Evolutionary conservation across 805 yeast genomes (phyloP), one percentile per base, ranked within the genome.

Genomic region (Spathaspora boniae): DNA sequence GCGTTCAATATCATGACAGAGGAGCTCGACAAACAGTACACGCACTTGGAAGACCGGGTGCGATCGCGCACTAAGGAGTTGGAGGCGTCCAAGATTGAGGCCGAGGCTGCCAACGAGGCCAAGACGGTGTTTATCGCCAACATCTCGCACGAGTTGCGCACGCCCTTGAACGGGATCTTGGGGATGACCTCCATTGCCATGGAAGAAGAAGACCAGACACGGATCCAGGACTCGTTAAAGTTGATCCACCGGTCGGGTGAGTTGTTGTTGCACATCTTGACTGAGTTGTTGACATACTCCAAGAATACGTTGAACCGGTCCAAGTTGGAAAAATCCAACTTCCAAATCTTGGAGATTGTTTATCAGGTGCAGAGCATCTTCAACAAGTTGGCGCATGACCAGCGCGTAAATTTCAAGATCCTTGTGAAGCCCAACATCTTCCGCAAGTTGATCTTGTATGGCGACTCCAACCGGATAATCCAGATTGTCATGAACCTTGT

Each of bases 71-170:
- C 98, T 0, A 80, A 76, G 49, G 96, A 91, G 56, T 69, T 91
- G 29, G 96, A 89, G 56, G 82, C 81, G 1, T 93, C 96, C 7
- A 85, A 86, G 48, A 74, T 83, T 20, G 85, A 82, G 53, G 97
- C 96, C 0, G 97, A 91, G 60, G 78, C 83, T 19, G 98, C 98
- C 1, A 91, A 91, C 57, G 97, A 93, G 48, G 96, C 98, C 3
- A 93, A 93, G 53, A 89, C 98, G 0, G 59, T 56, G 7, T 56
- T 55, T 38, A 56, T 56, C 37, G 60, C 62, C 17, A 56, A 57
- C 40, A 55, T 56, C 16, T 57, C 63, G 4, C 60, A 5, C 57
- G 98, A 93, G 63, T 69, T 93, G 52, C 76, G 98, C 48, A 93
- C 98, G 0, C 98, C 98, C 2, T 67, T 93, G 43, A 93, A 93